A percentile compares a stretch with the other conserved stretches of the same genome.
Conservation (phyloP, 1,284 basidiomycete species). For the Sporisorium reilianum region DNA sequence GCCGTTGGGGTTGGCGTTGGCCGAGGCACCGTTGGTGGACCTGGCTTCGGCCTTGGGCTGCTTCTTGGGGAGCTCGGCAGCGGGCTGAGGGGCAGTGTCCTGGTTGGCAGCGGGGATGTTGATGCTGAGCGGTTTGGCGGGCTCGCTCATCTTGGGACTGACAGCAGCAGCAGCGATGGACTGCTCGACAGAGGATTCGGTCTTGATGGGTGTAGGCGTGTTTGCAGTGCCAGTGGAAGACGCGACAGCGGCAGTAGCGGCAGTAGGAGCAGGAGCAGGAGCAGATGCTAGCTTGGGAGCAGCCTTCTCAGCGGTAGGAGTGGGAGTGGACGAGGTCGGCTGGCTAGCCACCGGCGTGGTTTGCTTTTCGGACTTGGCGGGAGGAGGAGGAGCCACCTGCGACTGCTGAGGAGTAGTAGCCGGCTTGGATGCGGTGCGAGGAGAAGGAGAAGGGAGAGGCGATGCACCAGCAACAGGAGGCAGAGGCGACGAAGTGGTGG, state of each 20-base stretch:
- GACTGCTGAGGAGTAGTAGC: conserved; percentile 1
- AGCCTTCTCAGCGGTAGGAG: conserved; percentile 29
- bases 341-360: conserved; percentile 21
- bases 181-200: conserved; percentile 7
- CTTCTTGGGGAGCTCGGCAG: conserved; percentile 49
- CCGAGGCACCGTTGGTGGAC: conserved; percentile 8
- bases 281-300: conserved; percentile 10
- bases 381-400: conserved; percentile 17
- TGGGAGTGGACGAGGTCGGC: conserved; percentile 12
- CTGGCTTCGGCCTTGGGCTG: conserved; percentile 33
- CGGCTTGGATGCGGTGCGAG: conserved; percentile 19
- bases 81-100: conserved; percentile 12
- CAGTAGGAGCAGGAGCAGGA: conserved; percentile 2
- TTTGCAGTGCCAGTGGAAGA: conserved; percentile 6
- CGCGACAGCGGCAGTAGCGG: conserved; percentile 14
- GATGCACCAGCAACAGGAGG: conserved; percentile 11
- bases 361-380: conserved; percentile 29
- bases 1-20: conserved; percentile 8
- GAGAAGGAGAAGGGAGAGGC: conserved; percentile 8
- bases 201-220: conserved; percentile 1
- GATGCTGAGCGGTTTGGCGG: conserved; percentile 40
- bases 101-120: conserved; percentile 41
- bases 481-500: conserved; percentile 10
- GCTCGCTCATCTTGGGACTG: conserved; percentile 21
- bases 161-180: not conserved